These are phyloP conservation scores for Elsinoe australis DNA, from an alignment of 2,329 filamentous ascomycete species.

Conservation along the genomic window DNA sequence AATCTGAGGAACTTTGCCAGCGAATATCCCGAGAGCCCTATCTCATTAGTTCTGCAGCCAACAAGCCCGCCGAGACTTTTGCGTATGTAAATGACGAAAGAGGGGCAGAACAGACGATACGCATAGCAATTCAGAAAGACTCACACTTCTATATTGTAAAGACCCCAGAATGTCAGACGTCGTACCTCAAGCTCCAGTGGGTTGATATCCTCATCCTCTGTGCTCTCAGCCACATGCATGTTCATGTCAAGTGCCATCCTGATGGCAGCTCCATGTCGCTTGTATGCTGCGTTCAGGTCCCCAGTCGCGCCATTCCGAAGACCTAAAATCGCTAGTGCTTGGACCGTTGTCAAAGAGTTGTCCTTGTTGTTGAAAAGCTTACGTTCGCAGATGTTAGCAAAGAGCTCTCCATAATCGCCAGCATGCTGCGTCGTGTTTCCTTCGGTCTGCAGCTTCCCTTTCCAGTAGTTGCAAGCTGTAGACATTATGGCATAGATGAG, in stretches of 20 bases:
- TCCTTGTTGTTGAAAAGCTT: slow-evolving; percentile 44
- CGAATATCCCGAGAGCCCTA: slow-evolving; percentile 5
- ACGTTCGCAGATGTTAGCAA: background rate
- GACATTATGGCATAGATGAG: slow-evolving; percentile 30
- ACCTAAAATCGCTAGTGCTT: slow-evolving; percentile 69
- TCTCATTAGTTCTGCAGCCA: no score
- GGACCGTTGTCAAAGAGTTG: slow-evolving; percentile 61
- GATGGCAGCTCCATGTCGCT: slow-evolving; percentile 64
- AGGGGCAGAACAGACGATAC: background rate
- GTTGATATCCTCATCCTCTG: slow-evolving; percentile 28
- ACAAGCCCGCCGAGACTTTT: background rate
- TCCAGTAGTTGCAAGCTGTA: slow-evolving; percentile 28
- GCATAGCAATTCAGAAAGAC: slow-evolving; percentile 23
- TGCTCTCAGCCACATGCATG: slow-evolving; percentile 46
- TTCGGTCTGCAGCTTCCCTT: background rate
- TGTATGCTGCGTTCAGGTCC: slow-evolving; percentile 65
- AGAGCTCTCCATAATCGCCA: background rate
- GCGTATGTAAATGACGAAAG: background rate
- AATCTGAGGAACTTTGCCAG: slow-evolving; percentile 6
- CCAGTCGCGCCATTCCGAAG: slow-evolving; percentile 62
- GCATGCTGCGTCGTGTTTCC: background rate
- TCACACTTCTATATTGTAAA: slow-evolving; percentile 43
- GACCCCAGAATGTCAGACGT: slow-evolving; percentile 48
- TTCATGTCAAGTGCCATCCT: slow-evolving; percentile 65
- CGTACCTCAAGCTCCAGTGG: slow-evolving; percentile 42